Conservation (phyloP, 805 yeast genomes). For the Candida michaelii region DNA sequence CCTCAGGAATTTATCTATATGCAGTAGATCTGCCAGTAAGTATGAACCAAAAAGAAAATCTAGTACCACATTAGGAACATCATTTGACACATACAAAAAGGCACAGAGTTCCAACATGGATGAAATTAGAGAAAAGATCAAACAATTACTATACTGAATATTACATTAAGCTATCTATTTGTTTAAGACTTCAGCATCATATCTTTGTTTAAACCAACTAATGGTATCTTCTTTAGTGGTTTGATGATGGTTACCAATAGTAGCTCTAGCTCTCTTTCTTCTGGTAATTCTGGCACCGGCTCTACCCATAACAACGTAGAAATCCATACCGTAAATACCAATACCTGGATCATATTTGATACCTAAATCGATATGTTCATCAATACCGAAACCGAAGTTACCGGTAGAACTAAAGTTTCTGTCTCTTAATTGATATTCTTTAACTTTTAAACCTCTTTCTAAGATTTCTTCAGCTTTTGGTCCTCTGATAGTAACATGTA, state of each 20-base stretch:
- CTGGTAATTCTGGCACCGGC: slow-evolving; percentile 99
- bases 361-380: slow-evolving; percentile 99
- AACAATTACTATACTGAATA: slow-evolving; percentile 2
- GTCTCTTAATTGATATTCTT: slow-evolving; percentile 94
- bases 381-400: slow-evolving; percentile 99
- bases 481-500: slow-evolving; percentile 99
- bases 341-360: slow-evolving; percentile 99
- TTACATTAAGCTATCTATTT: slow-evolving; percentile 45
- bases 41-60: too few relatives aligned
- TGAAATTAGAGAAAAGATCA: too few relatives aligned
- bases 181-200: slow-evolving; percentile 96
- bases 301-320: slow-evolving; percentile 99
- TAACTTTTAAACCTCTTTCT: slow-evolving; percentile 99
- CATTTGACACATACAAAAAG: too few relatives aligned
- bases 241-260: slow-evolving; percentile 90
- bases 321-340: slow-evolving; percentile 99
- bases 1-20: too few relatives aligned
- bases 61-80: too few relatives aligned
- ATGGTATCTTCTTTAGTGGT: slow-evolving; percentile 92
- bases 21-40: too few relatives aligned
- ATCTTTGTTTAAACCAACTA: slow-evolving; percentile 98
- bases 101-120: too few relatives aligned
- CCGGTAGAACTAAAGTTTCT: slow-evolving; percentile 98
- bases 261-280: slow-evolving; percentile 92
- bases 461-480: slow-evolving; percentile 95